Evolutionary conservation across 441 rosid species (phyloP).

Genomic region (Pelargonium australe): DNA sequence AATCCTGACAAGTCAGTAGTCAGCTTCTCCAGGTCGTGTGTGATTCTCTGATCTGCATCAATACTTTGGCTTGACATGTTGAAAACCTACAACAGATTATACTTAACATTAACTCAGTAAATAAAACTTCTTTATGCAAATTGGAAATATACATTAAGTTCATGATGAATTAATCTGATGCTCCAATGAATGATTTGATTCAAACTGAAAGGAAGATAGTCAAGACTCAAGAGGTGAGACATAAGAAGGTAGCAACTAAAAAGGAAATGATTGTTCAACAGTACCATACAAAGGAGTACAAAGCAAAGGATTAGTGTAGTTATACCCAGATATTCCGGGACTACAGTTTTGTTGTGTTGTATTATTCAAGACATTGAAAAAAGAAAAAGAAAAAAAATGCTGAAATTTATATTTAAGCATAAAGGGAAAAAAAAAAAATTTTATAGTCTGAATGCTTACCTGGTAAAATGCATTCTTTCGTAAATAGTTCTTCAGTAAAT

Average conservation of each 20-base stretch:
- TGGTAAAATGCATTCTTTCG: conserved; percentile 93
- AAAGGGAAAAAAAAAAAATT: neutral
- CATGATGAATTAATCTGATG: too few relatives aligned
- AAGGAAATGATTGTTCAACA: neutral
- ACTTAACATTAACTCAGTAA: conserved; percentile 9
- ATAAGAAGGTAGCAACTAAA: neutral
- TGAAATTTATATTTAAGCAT: neutral
- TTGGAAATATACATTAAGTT: neutral
- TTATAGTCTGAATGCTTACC: conserved; percentile 34
- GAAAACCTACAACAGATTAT: conserved; percentile 57
- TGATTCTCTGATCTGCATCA: conserved; percentile 97
- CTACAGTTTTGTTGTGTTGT: neutral
- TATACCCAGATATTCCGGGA: neutral
- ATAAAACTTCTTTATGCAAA: neutral
- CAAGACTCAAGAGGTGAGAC: too few relatives aligned
- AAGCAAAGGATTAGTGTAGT: neutral
- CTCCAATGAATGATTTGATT: neutral
- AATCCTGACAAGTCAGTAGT: conserved; percentile 81
- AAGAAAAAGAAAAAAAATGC: neutral
- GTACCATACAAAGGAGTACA: neutral
- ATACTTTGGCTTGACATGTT: conserved; percentile 78
- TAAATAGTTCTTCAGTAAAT: conserved; percentile 77
- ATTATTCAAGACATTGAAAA: neutral
- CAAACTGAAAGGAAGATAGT: neutral
- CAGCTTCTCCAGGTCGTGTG: conserved; percentile 92